Conservation (phyloP, 768 basidiomycete species). For the Amanita inopinata region DNA sequence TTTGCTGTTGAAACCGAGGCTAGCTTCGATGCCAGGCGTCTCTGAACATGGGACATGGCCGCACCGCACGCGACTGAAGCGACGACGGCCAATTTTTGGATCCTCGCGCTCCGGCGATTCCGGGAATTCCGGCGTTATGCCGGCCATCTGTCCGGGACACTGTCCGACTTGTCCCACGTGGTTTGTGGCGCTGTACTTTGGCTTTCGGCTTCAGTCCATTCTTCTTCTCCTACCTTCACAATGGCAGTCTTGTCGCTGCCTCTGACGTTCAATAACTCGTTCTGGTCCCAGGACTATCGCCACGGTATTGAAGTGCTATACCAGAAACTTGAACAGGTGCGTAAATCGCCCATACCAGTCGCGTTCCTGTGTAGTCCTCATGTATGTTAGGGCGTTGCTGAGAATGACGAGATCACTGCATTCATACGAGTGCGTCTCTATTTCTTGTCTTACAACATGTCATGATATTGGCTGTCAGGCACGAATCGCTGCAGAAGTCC, state of each 20-base stretch:
- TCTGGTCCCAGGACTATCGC: conserved; percentile 91
- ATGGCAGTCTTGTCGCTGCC: conserved; percentile 90
- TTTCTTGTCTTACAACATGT: conserved; percentile 3
- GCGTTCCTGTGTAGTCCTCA: conserved; percentile 6
- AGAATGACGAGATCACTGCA: conserved; percentile 74
- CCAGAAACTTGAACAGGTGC: conserved; percentile 68
- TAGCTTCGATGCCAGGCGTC: conserved; percentile 42
- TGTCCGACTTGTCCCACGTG: too few species aligned
- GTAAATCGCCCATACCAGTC: conserved; percentile 13
- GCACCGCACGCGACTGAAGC: not conserved
- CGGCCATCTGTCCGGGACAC: too few species aligned
- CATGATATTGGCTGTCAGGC: conserved; percentile 34
- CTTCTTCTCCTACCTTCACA: conserved; percentile 2
- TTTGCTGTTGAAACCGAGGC: conserved; percentile 47
- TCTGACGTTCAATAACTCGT: conserved; percentile 83
- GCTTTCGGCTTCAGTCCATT: not conserved
- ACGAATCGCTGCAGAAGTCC: conserved; percentile 60
- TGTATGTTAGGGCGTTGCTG: conserved; percentile 53
- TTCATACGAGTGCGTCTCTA: conserved; percentile 63
- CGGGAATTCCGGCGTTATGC: too few species aligned
- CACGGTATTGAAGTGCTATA: conserved; percentile 74
- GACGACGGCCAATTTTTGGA: too few species aligned
- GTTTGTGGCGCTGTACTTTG: not conserved
- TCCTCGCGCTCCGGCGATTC: too few species aligned
- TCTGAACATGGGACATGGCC: conserved; percentile 51